Base-by-base conservation (phyloP, 108 stramenopile genomes). In the Cylindrotheca closterium region DNA sequence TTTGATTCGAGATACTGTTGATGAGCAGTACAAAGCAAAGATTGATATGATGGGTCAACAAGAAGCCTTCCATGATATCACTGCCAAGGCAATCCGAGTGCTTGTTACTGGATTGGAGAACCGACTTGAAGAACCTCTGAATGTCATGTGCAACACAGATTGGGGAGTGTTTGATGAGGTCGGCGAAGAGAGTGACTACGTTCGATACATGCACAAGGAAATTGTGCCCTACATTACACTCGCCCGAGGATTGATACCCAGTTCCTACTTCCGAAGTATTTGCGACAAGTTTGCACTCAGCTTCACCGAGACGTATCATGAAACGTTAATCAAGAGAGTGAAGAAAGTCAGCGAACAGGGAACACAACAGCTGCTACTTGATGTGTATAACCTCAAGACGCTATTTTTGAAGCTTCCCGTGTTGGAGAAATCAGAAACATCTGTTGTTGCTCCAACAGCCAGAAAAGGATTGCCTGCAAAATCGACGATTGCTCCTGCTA, bases 281-380 rank as follows among this genome's bases (percentile, higher is more conserved):
- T 98, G 96, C 65, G 97, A 98, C 81, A 96, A 96, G 75, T 97
- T 99, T 70, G 94, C 91, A 3, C 71, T 75, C 32, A 55, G 79
- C 17, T 98, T 97, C 76, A 79, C 91, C 18, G 68, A 79, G 4
- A 55, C 77, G 0, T 98, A 81, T 71, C 82, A 92, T 62, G 71
- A 87, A 37, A 60, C 78, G 0, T 47, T 98, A 17, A 73, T 87
- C 27, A 42, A 42, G 37, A 79, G 89, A 32, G 77, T 82, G 33
- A 97, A 96, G 63, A 75, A 86, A 15, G 92, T 98, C 42, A 92
- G 87, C 60, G 97, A 98, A 60, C 77, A 80, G 57, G 97, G 91
- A 25, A 92, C 96, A 2, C 98, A 98, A 70, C 99, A 99, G 54
- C 67, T 99, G 7, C 77, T 99, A n/a, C 77, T 99, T 55, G 99